Evolutionary conservation across 1,284 basidiomycete genomes (phyloP).

Genomic region (Bjerkandera adusta): DNA sequence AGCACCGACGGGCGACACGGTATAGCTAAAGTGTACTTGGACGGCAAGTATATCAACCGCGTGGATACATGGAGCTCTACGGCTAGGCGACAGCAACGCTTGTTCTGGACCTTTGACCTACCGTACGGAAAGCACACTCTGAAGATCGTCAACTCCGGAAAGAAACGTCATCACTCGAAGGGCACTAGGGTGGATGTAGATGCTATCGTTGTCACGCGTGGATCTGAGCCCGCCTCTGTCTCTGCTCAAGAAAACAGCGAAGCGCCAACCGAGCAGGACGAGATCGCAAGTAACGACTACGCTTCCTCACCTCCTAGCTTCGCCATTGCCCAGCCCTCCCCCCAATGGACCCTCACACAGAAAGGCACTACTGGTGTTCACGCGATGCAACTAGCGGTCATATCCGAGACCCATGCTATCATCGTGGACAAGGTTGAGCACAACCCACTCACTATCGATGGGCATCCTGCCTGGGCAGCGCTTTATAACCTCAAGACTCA

Average conservation of each 20-base stretch:
- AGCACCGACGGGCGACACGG: constrained; percentile 54
- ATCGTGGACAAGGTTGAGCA: constrained; percentile 85
- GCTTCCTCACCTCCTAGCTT: constrained; percentile 16
- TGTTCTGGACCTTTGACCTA: constrained; percentile 62
- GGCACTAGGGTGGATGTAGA: constrained; percentile 51
- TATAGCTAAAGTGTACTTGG: constrained; percentile 53
- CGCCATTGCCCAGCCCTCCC: constrained; percentile 15
- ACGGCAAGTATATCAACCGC: constrained; percentile 43
- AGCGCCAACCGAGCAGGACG: constrained; percentile 14
- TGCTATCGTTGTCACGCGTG: constrained; percentile 60
- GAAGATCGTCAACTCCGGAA: constrained; percentile 58
- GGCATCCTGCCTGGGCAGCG: constrained; percentile 78
- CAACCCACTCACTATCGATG: constrained; percentile 69
- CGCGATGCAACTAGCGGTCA: constrained; percentile 77
- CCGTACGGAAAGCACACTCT: constrained; percentile 53
- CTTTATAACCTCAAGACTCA: constrained; percentile 69
- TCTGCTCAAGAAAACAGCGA: constrained; percentile 16
- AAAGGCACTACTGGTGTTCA: constrained; percentile 73
- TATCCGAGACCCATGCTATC: constrained; percentile 69
- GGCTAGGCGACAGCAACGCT: constrained; percentile 53
- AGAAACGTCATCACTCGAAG: constrained; percentile 34
- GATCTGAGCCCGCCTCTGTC: constrained; percentile 3
- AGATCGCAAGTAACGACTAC: neutral
- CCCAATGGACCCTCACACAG: constrained; percentile 49
- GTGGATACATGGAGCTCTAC: constrained; percentile 46